phyloP scores from a whole-genome alignment of 164 flowering plant genomes.

The Piper longum region DNA sequence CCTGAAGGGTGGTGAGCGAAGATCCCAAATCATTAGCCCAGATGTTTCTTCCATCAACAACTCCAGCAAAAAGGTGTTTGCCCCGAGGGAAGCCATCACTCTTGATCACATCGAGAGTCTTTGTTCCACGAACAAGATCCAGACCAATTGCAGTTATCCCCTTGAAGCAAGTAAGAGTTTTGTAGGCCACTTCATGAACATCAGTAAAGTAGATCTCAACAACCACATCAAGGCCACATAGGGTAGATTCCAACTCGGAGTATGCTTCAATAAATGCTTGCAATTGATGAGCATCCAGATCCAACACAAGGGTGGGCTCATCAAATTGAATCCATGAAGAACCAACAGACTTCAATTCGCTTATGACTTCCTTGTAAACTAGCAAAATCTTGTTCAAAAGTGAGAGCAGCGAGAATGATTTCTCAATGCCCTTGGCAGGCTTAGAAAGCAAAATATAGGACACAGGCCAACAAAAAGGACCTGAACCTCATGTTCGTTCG shows the following conservation, averaged over 20 bases:
- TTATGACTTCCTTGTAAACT: slow-evolving; percentile 56
- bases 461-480: slow-evolving; percentile 66
- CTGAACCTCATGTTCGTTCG: too few relatives aligned
- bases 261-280: slow-evolving; percentile 48
- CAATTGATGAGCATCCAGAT: slow-evolving; percentile 47
- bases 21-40: slow-evolving; percentile 6
- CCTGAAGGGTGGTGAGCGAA: slow-evolving; percentile 4
- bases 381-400: slow-evolving; percentile 57
- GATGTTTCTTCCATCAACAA: slow-evolving; percentile 8
- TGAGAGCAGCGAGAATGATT: slow-evolving; percentile 53
- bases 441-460: slow-evolving; percentile 71
- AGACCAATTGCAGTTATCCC: slow-evolving; percentile 49
- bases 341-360: slow-evolving; percentile 61
- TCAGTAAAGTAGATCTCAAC: slow-evolving; percentile 61
- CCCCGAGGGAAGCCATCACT: slow-evolving; percentile 2
- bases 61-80: slow-evolving; percentile 6
- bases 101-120: slow-evolving; percentile 35
- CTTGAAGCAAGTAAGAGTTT: slow-evolving; percentile 38
- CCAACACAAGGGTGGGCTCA: slow-evolving; percentile 43
- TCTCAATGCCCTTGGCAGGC: slow-evolving; percentile 78
- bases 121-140: slow-evolving; percentile 50
- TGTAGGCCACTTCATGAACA: slow-evolving; percentile 40
- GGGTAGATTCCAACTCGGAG: slow-evolving; percentile 38
- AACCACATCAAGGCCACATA: slow-evolving; percentile 44
- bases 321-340: slow-evolving; percentile 69